phyloP scores from a whole-genome alignment of 768 basidiomycete genomes.

The Tricholoma hemisulphureum region DNA sequence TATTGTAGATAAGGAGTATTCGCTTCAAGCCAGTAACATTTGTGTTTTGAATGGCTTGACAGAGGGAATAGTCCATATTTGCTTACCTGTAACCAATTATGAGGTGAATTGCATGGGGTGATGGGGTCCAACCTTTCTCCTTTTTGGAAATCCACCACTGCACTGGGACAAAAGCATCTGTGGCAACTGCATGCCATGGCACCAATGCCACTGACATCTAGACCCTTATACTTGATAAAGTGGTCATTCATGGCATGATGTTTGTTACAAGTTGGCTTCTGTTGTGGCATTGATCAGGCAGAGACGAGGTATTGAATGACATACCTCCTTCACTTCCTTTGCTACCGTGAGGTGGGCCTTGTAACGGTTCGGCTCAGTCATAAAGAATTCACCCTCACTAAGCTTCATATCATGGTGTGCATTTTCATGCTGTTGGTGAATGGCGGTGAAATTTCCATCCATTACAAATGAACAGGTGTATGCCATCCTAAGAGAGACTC shows the following conservation, averaged over 20 bases:
- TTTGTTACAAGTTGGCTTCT: slow-evolving; percentile 2
- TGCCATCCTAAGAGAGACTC: too few species aligned
- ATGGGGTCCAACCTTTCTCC: slow-evolving; percentile 4
- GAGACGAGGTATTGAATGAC: not conserved
- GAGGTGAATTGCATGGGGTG: not conserved
- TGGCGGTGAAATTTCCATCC: too few species aligned
- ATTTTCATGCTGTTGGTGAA: too few species aligned
- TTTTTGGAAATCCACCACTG: too few species aligned
- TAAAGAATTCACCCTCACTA: too few species aligned
- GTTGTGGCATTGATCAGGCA: not conserved
- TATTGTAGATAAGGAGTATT: slow-evolving; percentile 16
- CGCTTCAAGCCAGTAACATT: slow-evolving; percentile 1
- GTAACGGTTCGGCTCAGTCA: not conserved
- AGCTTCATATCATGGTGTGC: too few species aligned
- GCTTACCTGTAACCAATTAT: slow-evolving; percentile 10
- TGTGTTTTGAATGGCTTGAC: slow-evolving; percentile 10
- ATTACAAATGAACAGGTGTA: too few species aligned
- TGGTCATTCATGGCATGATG: slow-evolving; percentile 3
- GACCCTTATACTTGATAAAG: slow-evolving; percentile 2
- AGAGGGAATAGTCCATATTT: slow-evolving; percentile 24
- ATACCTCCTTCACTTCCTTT: not conserved
- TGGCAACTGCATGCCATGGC: slow-evolving; percentile 18
- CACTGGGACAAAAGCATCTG: slow-evolving; percentile 20
- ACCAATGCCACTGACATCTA: slow-evolving; percentile 14
- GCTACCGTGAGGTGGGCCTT: not conserved